Evolutionary conservation across 371 early-diverging fungal genomes (phyloP).

Genomic region (Haplosporangium sp.): DNA sequence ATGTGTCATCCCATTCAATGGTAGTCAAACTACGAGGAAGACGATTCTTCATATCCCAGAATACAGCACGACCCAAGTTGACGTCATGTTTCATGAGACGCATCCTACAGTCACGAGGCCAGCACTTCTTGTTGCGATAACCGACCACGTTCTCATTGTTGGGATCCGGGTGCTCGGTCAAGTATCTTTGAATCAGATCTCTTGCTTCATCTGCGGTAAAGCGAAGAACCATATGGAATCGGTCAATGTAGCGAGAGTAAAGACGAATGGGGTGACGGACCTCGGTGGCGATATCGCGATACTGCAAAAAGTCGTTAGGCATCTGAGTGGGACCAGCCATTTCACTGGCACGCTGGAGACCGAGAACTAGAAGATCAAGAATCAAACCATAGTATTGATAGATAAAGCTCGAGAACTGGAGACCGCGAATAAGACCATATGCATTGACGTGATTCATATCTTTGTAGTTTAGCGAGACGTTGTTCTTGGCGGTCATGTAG

Average conservation of each 20-base stretch:
- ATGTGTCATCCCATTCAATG: slow-evolving; percentile 97
- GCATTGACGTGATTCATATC: slow-evolving; percentile 99
- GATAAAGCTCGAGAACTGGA: slow-evolving; percentile 98
- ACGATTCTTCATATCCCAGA: slow-evolving; percentile 98
- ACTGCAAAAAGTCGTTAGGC: slow-evolving; percentile 98
- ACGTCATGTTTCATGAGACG: slow-evolving; percentile 99
- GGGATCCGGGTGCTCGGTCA: slow-evolving; percentile 98
- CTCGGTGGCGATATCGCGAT: slow-evolving; percentile 92
- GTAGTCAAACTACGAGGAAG: slow-evolving; percentile 97
- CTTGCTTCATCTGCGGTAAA: slow-evolving; percentile 94
- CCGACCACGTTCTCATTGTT: slow-evolving; percentile 99
- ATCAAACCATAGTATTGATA: slow-evolving; percentile 98
- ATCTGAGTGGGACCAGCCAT: slow-evolving; percentile 95
- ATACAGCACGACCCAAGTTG: slow-evolving; percentile 93
- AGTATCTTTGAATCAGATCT: slow-evolving; percentile 95
- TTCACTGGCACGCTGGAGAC: slow-evolving; percentile 95
- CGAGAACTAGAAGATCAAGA: slow-evolving; percentile 95
- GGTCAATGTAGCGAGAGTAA: slow-evolving; percentile 95
- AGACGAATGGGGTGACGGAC: slow-evolving; percentile 97
- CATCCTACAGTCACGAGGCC: slow-evolving; percentile 99
- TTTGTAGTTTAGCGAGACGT: slow-evolving; percentile 97
- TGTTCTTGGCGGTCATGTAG: slow-evolving; percentile 99
- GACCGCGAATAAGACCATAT: slow-evolving; percentile 97
- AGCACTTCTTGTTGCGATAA: slow-evolving; percentile 96
- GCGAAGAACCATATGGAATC: slow-evolving; percentile 93